Conservation (phyloP, 1,139 yeast species). For the Diutina catenulata region DNA sequence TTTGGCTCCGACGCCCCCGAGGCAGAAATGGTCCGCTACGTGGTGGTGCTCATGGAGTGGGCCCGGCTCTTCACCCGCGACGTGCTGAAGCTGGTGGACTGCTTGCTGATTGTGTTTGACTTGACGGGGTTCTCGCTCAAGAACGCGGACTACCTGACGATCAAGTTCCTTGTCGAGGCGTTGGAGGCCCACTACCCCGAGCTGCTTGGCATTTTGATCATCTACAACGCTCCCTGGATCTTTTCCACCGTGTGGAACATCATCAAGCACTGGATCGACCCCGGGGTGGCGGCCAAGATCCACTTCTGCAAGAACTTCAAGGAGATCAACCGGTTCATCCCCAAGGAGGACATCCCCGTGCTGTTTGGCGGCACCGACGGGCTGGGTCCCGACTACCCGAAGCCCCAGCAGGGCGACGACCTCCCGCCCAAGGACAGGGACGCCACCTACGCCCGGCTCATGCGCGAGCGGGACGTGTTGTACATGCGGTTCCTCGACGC, state of each 20-base stretch:
- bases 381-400: slow-evolving; percentile 40
- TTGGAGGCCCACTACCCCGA: slow-evolving; percentile 89
- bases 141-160: slow-evolving; percentile 78
- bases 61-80: slow-evolving; percentile 42
- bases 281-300: slow-evolving; percentile 76
- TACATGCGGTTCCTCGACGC: slow-evolving; percentile 38
- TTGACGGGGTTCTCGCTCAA: slow-evolving; percentile 61
- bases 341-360: slow-evolving; percentile 40
- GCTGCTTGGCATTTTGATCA: slow-evolving; percentile 58
- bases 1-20: slow-evolving; percentile 59
- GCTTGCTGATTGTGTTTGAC: slow-evolving; percentile 69
- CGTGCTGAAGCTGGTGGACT: slow-evolving; percentile 35
- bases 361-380: slow-evolving; percentile 58
- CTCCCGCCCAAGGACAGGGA: slow-evolving; percentile 24
- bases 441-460: slow-evolving; percentile 16
- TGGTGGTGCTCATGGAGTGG: slow-evolving; percentile 58
- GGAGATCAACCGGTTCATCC: slow-evolving; percentile 50
- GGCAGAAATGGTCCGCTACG: slow-evolving; percentile 54
- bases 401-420: slow-evolving; percentile 27
- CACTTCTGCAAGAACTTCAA: slow-evolving; percentile 51
- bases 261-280: slow-evolving; percentile 79
- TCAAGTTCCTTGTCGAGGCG: slow-evolving; percentile 62
- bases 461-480: slow-evolving; percentile 34
- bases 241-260: slow-evolving; percentile 80
- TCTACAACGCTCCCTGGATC: slow-evolving; percentile 88